These are phyloP conservation scores for Nitzschia sp. DNA, from an alignment of 108 stramenopile species.

Conservation along the genomic window DNA sequence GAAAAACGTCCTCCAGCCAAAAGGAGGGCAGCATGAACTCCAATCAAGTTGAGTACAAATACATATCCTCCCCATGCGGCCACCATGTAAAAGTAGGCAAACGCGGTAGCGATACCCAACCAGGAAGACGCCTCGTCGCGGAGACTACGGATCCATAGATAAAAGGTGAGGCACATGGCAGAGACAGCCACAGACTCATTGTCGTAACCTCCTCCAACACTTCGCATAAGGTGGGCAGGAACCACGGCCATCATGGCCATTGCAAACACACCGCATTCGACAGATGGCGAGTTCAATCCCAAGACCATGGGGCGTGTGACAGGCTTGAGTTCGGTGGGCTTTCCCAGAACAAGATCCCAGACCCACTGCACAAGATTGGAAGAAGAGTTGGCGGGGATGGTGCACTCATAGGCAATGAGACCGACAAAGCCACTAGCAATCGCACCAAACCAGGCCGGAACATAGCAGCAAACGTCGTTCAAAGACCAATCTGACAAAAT, in stretches of 20 bases:
- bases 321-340: slow-evolving; percentile 5
- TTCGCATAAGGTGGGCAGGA: slow-evolving; percentile 94
- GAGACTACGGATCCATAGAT: slow-evolving; percentile 86
- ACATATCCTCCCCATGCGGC: slow-evolving; percentile 97
- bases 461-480: slow-evolving; percentile 90
- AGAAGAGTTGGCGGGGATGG: slow-evolving; percentile 58
- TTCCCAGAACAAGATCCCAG: slow-evolving; percentile 44
- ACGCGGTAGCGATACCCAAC: slow-evolving; percentile 62
- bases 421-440: slow-evolving; percentile 70
- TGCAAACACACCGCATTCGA: slow-evolving; percentile 80
- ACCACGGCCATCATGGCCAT: slow-evolving; percentile 91
- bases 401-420: slow-evolving; percentile 73
- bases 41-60: slow-evolving; percentile 97
- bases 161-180: slow-evolving; percentile 93
- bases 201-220: slow-evolving; percentile 97
- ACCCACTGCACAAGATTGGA: slow-evolving; percentile 46
- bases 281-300: slow-evolving; percentile 49
- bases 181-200: slow-evolving; percentile 95
- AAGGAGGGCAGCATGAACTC: slow-evolving; percentile 86
- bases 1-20: slow-evolving; percentile 85
- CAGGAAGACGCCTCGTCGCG: slow-evolving; percentile 53
- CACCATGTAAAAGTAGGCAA: slow-evolving; percentile 94
- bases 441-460: slow-evolving; percentile 91
- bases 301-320: slow-evolving; percentile 3
- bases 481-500: slow-evolving; percentile 61